Percentiles rank a stretch among this genome's conserved stretches.
phyloP scores from a whole-genome alignment of 345 rosid genomes.

The Cochlearia excelsa region DNA sequence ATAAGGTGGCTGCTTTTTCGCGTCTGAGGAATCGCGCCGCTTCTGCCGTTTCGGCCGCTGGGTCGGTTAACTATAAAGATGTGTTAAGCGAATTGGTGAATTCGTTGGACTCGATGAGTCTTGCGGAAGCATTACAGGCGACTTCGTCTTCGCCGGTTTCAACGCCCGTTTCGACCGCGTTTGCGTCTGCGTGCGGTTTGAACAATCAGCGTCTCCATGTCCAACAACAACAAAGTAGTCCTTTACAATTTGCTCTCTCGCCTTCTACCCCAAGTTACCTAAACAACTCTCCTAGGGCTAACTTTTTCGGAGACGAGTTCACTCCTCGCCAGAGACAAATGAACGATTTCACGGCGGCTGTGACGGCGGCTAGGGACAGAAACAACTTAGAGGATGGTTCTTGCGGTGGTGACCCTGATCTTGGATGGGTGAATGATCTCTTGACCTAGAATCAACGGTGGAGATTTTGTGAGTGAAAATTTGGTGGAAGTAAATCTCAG shows the following conservation, averaged over 20 bases:
- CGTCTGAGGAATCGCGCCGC: conserved; percentile 40
- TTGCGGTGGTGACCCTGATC: conserved; percentile 56
- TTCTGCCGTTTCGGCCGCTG: conserved; percentile 20
- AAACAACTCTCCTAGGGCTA: conserved; percentile 12
- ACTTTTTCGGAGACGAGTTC: conserved; percentile 16
- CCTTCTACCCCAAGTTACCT: conserved; percentile 35
- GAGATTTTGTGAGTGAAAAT: not conserved
- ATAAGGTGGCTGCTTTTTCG: conserved; percentile 32
- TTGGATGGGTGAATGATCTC: conserved; percentile 95
- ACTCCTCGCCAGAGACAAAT: conserved; percentile 25
- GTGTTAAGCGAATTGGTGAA: conserved; percentile 54
- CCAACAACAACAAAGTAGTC: conserved; percentile 25
- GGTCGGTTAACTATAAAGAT: conserved; percentile 47
- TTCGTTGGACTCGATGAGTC: conserved; percentile 44
- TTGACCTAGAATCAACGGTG: conserved; percentile 43
- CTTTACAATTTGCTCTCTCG: conserved; percentile 32
- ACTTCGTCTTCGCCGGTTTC: conserved; percentile 26
- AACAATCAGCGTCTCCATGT: conserved; percentile 25
- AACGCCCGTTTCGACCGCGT: conserved; percentile 29
- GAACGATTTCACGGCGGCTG: conserved; percentile 12
- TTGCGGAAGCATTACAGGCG: conserved; percentile 32
- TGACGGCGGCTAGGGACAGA: conserved; percentile 17
- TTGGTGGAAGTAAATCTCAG: conserved; percentile 6
- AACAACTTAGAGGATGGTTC: conserved; percentile 23
- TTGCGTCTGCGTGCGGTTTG: conserved; percentile 30